These are phyloP conservation scores for Hypocreales sp. DNA, from an alignment of 2,329 filamentous ascomycete genomes.

Conservation along the genomic window DNA sequence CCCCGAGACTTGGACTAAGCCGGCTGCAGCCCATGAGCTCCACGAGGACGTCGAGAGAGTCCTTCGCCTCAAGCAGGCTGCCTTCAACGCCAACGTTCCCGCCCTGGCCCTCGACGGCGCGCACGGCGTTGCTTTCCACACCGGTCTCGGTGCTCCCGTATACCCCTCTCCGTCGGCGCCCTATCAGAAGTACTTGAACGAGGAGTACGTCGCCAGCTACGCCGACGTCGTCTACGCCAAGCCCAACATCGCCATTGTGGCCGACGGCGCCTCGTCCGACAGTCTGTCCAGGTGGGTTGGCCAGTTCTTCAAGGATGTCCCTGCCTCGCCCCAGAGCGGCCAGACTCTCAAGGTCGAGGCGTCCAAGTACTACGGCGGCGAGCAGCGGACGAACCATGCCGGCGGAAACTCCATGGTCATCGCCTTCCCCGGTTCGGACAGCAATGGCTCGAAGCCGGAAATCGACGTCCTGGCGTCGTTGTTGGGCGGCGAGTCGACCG, in stretches of 20 bases:
- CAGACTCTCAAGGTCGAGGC: slow-evolving; percentile 41
- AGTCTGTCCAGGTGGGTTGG: slow-evolving; percentile 79
- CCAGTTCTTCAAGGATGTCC: slow-evolving; percentile 73
- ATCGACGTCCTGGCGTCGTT: slow-evolving; percentile 74
- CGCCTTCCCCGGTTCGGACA: slow-evolving; percentile 82
- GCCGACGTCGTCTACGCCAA: slow-evolving; percentile 71
- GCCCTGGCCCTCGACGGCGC: slow-evolving; percentile 71
- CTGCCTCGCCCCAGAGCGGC: slow-evolving; percentile 35
- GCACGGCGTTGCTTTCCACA: slow-evolving; percentile 82
- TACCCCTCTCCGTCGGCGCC: slow-evolving; percentile 58
- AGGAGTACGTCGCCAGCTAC: slow-evolving; percentile 59
- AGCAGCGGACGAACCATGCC: slow-evolving; percentile 72
- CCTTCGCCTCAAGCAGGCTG: slow-evolving; percentile 64
- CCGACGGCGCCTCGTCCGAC: slow-evolving; percentile 66
- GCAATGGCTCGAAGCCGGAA: slow-evolving; percentile 74
- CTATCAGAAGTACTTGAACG: slow-evolving; percentile 65
- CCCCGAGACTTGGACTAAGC: slow-evolving; percentile 4
- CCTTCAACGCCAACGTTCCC: slow-evolving; percentile 43
- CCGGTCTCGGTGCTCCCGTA: slow-evolving; percentile 68
- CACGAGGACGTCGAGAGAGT: slow-evolving; percentile 71
- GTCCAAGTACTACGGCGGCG: slow-evolving; percentile 85
- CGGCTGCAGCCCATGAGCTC: slow-evolving; percentile 61
- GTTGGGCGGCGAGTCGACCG: slow-evolving; percentile 75
- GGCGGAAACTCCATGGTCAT: slow-evolving; percentile 74
- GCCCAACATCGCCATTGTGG: slow-evolving; percentile 80